These are phyloP conservation scores for Penicillium palitans DNA, from an alignment of 2,329 filamentous ascomycete species.

Conservation along the genomic window DNA sequence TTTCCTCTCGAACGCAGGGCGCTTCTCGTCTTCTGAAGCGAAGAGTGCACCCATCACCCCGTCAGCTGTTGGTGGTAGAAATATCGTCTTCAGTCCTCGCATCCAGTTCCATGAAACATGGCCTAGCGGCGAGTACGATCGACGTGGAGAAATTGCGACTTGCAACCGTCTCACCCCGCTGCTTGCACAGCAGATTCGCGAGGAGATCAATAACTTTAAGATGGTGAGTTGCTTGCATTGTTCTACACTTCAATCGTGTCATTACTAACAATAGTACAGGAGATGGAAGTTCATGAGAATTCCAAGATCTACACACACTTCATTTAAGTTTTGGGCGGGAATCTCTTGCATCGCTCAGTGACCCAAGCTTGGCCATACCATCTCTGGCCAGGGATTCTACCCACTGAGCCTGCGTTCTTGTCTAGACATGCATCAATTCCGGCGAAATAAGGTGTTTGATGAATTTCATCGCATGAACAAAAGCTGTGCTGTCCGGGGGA, in stretches of 20 bases:
- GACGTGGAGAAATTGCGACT: slow-evolving; percentile 91
- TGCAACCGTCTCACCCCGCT: slow-evolving; percentile 97
- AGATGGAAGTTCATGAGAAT: slow-evolving; percentile 99
- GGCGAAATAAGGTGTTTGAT: slow-evolving; percentile 26
- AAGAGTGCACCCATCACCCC: slow-evolving; percentile 82
- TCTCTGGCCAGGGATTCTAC: background rate
- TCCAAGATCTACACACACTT: slow-evolving; percentile 99
- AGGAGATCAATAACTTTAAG: slow-evolving; percentile 98
- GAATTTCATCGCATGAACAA: slow-evolving; percentile 8
- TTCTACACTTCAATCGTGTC: background rate
- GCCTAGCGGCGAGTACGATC: slow-evolving; percentile 93
- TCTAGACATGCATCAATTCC: slow-evolving; percentile 30
- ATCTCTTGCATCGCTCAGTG: slow-evolving; percentile 23
- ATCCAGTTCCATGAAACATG: slow-evolving; percentile 96
- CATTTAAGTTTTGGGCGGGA: slow-evolving; percentile 66
- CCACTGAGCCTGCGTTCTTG: slow-evolving; percentile 17
- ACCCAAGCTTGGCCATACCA: slow-evolving; percentile 9
- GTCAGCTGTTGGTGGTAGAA: slow-evolving; percentile 50
- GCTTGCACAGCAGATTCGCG: slow-evolving; percentile 98
- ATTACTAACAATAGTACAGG: slow-evolving; percentile 59
- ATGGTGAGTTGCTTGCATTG: slow-evolving; percentile 68
- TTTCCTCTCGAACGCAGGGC: slow-evolving; percentile 70
- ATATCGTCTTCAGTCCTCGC: slow-evolving; percentile 79
- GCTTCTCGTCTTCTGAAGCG: slow-evolving; percentile 67
- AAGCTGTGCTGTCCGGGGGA: background rate